Evolutionary conservation across 2,329 filamentous ascomycete species (phyloP), one percentile per base, ranked within the genome.

Genomic region (Colletotrichum neosansevieriae): DNA sequence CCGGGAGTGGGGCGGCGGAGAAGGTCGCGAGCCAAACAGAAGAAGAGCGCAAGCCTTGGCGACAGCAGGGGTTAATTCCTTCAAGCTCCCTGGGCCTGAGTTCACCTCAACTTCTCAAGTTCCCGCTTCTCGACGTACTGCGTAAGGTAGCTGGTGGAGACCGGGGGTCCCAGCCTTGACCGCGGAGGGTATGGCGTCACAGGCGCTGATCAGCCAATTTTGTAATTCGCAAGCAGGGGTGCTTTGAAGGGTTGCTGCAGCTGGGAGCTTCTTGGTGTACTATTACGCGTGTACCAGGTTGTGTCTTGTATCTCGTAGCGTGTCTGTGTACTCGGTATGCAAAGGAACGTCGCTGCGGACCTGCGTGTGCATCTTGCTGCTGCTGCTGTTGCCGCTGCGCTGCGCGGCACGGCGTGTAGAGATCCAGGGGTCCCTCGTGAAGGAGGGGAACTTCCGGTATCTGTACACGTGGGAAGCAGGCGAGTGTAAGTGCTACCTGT

Each of bases 161-260:
- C 47, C 13, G 63, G 40, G 49, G 54, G 54, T 58, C 53, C 54
- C 44, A 44, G 65, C 21, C 61, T 65, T 65, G 61, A 53, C 64
- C 61, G n/a, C 59, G 65, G 60, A 59, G 49, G 65, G 65, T 71
- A 77, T 77, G 75, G 76, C 75, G 76, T 77, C 75, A 77, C 75
- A 72, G 62, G 64, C 66, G 74, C 67, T 74, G 75, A 76, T 76
- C 75, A 63, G 60, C 62, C 72, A 74, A 69, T 71, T 71, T 72
- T 71, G 34, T 5, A 3, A 4, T 29, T 38, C 38, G 21, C 12
- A 15, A 11, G 17, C 40, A 68, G 54, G 49, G 61, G 59, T 34
- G 21, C 17, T 6, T 15, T 10, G n/a, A 51, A 44, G 58, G 58
- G 36, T 47, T 17, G 17, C 36, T 17, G 45, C 17, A 21, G 24